Percentiles rank a stretch among this genome's conserved stretches.
Conservation (phyloP, 257 asterid genomes). For the Gentiana straminea region DNA sequence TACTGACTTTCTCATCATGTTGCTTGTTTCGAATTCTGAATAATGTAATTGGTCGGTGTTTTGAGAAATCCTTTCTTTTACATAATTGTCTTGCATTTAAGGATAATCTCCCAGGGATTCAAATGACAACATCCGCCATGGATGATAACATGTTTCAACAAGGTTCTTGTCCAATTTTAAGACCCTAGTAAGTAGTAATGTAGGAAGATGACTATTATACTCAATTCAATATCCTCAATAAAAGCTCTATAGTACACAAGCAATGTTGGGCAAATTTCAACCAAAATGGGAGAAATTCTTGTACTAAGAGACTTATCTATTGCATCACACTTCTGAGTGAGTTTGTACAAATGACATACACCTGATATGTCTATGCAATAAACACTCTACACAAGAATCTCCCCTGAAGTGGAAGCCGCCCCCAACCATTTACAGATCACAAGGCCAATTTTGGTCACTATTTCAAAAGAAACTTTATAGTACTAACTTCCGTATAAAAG, state of each 20-base stretch:
- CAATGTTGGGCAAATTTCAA: too few species aligned
- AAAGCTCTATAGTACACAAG: background rate
- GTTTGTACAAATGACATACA: too few species aligned
- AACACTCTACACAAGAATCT: too few species aligned
- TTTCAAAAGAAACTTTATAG: background rate
- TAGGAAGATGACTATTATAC: background rate
- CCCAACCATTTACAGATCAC: constrained; percentile 2
- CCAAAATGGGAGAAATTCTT: background rate
- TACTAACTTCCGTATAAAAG: background rate
- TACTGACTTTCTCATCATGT: too few species aligned
- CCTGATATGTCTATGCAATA: too few species aligned
- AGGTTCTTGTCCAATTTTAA: constrained; percentile 6
- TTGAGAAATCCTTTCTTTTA: too few species aligned
- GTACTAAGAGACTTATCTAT: too few species aligned
- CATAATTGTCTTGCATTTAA: too few species aligned
- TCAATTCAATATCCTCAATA: background rate
- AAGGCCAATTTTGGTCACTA: background rate
- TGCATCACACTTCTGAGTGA: too few species aligned
- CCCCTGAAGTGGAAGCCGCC: background rate
- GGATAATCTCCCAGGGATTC: too few species aligned
- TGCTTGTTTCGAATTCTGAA: too few species aligned
- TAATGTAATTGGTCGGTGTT: too few species aligned
- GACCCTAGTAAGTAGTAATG: background rate
- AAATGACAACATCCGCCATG: background rate
- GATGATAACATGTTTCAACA: constrained; percentile 4